Evolutionary conservation across 2,329 filamentous ascomycete species (phyloP), one percentile per base, ranked within the genome.

Genomic region (Pseudogymnoascus sp.): DNA sequence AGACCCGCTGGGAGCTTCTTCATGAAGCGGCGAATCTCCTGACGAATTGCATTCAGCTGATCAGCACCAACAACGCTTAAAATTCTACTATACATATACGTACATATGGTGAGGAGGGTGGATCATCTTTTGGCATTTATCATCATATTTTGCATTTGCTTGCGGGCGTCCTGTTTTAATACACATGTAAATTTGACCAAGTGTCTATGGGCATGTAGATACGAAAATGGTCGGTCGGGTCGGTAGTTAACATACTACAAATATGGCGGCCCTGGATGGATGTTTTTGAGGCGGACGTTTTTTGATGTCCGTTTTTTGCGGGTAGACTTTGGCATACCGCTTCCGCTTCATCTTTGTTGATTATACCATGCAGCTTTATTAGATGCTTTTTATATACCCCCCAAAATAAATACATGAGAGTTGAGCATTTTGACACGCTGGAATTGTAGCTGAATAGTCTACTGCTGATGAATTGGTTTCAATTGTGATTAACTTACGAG

Each of bases 1-100:
- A 87, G 70, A 92, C 92, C 34, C 83, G 92, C 60, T 97, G 93
- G 93, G 93, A 97, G 78, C 77, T 97, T 63, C 79, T 97, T 67
- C 88, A 95, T 64, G 95, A 97, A 75, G 93, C 91, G 37, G 89
- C 89, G 34, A 88, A 85, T 21, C 77, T 96, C 66, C 75, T 97
- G 71, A 86, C 82, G 63, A 95, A 92, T 73, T 96, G 93, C 74
- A 90, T 96, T 67, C 80, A 85, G 66, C 72, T 80, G 62, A 66
- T 74, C 37, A 65, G 69, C n/a, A 62, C 47, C 11, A 31, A 54
- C 23, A 54, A 34, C 16, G 47, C n/a, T 16, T 54, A 23, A 47
- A 18, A 34, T 54, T 54, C 14, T 34, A 54, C 26, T 54, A 54
- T 54, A 54, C 26, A 54, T 54, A 54, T 31, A 54, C 26, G 26